Evolutionary conservation across 2,329 filamentous ascomycete genomes (phyloP).

Genomic region (Botrytis squamosa): DNA sequence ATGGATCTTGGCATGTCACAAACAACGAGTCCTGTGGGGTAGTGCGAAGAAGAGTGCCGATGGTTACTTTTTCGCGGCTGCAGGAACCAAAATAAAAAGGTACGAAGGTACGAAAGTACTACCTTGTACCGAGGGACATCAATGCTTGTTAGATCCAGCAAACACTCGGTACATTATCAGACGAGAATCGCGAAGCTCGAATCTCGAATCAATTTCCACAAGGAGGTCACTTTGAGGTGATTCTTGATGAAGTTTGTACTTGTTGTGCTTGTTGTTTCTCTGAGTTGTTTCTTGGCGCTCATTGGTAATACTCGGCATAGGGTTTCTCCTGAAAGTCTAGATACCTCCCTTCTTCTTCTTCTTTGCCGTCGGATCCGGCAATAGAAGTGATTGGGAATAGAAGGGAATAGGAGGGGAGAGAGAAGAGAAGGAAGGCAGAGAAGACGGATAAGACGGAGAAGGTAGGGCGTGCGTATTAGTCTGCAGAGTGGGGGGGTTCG

Average conservation of each 20-base stretch:
- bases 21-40: background rate
- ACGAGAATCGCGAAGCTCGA: background rate
- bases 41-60: background rate
- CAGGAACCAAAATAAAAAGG: background rate
- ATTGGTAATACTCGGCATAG: background rate
- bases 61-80: slow-evolving; percentile 7
- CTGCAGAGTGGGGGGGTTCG: background rate
- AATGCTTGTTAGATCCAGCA: background rate
- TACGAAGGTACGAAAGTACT: background rate
- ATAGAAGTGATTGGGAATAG: background rate
- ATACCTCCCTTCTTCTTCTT: background rate
- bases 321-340: background rate
- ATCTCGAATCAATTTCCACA: background rate
- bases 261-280: background rate
- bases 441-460: background rate
- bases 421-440: background rate
- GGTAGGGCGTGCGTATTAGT: background rate
- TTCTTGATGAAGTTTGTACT: background rate
- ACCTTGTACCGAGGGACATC: background rate
- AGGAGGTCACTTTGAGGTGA: background rate
- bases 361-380: background rate
- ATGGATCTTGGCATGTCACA: background rate
- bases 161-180: background rate
- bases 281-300: background rate
- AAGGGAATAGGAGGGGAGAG: background rate